phyloP scores from a whole-genome alignment of 768 basidiomycete species.

The Hemileccinum impolitum region DNA sequence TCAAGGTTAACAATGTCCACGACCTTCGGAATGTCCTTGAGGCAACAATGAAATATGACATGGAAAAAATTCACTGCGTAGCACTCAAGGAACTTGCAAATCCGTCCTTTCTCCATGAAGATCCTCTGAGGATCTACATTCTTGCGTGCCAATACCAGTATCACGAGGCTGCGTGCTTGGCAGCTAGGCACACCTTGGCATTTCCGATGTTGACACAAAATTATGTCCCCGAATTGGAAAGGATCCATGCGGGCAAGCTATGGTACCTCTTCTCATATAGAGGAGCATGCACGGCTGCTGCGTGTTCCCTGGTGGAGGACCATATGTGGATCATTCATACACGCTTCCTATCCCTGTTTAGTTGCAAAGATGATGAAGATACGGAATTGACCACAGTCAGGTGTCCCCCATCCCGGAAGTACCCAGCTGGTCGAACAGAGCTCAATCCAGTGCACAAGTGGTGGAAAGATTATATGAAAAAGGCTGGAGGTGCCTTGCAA shows the following conservation, averaged over 20 bases:
- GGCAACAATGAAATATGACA: slow-evolving; percentile 15
- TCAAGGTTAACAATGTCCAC: not conserved
- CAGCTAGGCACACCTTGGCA: slow-evolving; percentile 7
- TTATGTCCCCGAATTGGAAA: slow-evolving; percentile 12
- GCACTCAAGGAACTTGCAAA: slow-evolving; percentile 4
- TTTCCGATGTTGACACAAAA: not conserved
- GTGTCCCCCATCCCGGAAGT: not conserved
- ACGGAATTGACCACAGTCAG: not conserved
- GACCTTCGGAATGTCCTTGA: slow-evolving; percentile 12
- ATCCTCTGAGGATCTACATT: slow-evolving; percentile 8
- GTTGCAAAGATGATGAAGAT: not conserved
- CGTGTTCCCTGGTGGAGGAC: not conserved
- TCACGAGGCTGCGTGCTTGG: slow-evolving; percentile 1
- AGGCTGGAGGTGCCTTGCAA: slow-evolving; percentile 4
- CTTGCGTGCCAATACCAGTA: slow-evolving; percentile 11
- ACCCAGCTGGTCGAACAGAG: slow-evolving; percentile 1
- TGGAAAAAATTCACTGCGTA: slow-evolving; percentile 1
- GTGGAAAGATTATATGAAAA: slow-evolving; percentile 17
- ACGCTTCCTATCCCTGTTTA: not conserved
- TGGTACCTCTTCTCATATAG: slow-evolving; percentile 10
- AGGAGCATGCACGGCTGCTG: slow-evolving; percentile 1
- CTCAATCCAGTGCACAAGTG: not conserved
- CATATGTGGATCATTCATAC: slow-evolving; percentile 7
- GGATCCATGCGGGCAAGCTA: slow-evolving; percentile 6
- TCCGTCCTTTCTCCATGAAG: not conserved